Evolutionary conservation across 1,284 basidiomycete species (phyloP).

Genomic region (Moesziomyces sp.): DNA sequence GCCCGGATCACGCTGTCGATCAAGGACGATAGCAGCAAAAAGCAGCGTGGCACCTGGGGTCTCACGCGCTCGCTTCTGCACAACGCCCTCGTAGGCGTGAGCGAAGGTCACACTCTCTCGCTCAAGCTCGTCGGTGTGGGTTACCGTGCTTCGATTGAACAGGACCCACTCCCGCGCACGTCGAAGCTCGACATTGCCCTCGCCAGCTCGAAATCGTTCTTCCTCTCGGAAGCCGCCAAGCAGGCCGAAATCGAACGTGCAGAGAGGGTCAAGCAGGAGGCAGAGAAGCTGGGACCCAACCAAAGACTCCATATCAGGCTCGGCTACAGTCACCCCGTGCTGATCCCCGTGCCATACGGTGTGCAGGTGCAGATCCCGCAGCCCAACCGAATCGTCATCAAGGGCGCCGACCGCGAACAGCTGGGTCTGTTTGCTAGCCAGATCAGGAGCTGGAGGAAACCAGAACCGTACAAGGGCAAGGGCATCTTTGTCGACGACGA

Average conservation of each 20-base stretch:
- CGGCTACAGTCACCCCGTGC: conserved; percentile 88
- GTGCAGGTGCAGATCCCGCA: conserved; percentile 65
- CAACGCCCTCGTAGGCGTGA: conserved; percentile 91
- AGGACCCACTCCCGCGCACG: conserved; percentile 73
- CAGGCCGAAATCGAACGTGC: conserved; percentile 41
- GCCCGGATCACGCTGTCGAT: conserved; percentile 72
- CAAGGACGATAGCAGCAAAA: conserved; percentile 77
- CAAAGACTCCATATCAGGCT: conserved; percentile 69
- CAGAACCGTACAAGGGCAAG: conserved; percentile 90
- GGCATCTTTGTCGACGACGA: conserved; percentile 92
- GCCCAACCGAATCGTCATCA: conserved; percentile 71
- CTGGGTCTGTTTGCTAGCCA: conserved; percentile 88
- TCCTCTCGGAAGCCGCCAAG: conserved; percentile 47
- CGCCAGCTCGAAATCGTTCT: conserved; percentile 30
- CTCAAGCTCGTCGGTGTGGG: conserved; percentile 94
- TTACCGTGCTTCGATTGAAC: conserved; percentile 87
- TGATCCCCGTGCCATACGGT: conserved; percentile 77
- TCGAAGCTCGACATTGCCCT: conserved; percentile 54
- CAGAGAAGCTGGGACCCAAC: conserved; percentile 33
- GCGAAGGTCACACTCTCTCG: conserved; percentile 83
- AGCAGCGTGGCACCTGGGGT: conserved; percentile 91
- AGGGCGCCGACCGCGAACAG: conserved; percentile 72
- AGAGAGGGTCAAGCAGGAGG: conserved; percentile 2
- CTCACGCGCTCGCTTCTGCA: conserved; percentile 86
- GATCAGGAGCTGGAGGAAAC: conserved; percentile 84